A percentile compares a stretch with the other conserved stretches of the same genome.
Conservation (phyloP, 75 land plant species). For the Cupressus sempervirens region DNA sequence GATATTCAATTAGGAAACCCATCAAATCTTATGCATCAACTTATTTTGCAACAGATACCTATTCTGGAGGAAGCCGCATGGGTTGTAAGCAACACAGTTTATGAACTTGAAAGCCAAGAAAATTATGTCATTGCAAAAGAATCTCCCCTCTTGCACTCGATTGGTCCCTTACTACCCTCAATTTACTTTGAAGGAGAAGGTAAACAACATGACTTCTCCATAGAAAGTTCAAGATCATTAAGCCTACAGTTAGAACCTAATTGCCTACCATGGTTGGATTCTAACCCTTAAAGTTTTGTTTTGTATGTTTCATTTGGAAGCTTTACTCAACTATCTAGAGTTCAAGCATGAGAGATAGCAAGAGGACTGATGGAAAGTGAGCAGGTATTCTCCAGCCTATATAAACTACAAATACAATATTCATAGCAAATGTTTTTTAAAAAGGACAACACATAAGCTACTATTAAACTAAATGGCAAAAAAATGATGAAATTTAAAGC, state of each 20-base stretch:
- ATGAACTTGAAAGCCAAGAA: conserved; percentile 28
- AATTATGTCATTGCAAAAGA: background rate
- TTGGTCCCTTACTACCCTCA: background rate
- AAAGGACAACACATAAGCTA: too few relatives aligned
- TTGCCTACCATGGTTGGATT: background rate
- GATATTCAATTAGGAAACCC: conserved; percentile 16
- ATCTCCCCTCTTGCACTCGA: background rate
- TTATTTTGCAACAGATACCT: background rate
- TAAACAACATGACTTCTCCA: background rate
- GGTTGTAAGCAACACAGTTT: conserved; percentile 23
- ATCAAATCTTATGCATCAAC: background rate
- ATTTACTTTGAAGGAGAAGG: background rate
- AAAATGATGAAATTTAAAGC: too few relatives aligned
- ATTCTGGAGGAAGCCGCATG: conserved; percentile 3
- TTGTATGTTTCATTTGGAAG: conserved; percentile 18
- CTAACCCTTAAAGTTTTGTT: background rate
- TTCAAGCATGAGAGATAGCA: conserved; percentile 7
- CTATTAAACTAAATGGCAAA: too few relatives aligned
- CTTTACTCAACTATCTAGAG: background rate
- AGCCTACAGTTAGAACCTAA: background rate
- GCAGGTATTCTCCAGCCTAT: background rate
- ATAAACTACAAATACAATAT: too few relatives aligned
- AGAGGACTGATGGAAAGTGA: conserved; percentile 7
- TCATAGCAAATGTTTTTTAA: too few relatives aligned
- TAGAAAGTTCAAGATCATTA: background rate